Evolutionary conservation across 176 grass and related monocot species (phyloP), one percentile per base, ranked within the genome.

Genomic region (Cocos nucifera): DNA sequence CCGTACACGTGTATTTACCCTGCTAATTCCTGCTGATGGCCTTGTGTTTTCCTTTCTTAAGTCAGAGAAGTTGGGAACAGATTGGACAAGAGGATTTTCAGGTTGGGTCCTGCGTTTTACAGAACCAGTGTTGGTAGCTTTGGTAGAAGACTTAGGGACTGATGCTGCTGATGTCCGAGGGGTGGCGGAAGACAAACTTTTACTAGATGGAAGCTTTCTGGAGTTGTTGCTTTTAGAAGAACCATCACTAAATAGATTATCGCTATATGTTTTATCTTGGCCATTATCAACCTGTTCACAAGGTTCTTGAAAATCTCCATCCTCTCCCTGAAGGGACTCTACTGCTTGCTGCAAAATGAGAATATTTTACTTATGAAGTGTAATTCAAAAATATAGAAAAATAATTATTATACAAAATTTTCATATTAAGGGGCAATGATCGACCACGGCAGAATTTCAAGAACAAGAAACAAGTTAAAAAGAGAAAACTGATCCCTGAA

Each of bases 11-110:
- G 66, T 39, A 59, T 51, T 83, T 26, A 57, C 72, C 64, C 81
- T 90, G 62, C 79, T 81, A 51, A 62, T 63, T 62, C 67, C 87
- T 75, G 65, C 65, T 56, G 78, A 82, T 69, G 83, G 93, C 32
- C 75, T 98, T 60, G 87, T 85, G 80, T 93, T 98, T 93, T 93
- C 94, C 64, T 98, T 98, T 76, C 88, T 75, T 17, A 98, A 83
- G 60, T 98, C 88, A 4, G 76, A 69, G 61, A 98, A 93, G 79
- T 69, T 98, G 24, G 94, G 88, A 54, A 98, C 84, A 61, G 88
- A 93, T 53, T 93, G 88, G 25, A 74, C 88, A 52, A 92, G 79
- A 69, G 82, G 74, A 80, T 89, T 98, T 67, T 86, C 84, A 74
- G 65, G 50, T 73, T 51, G 62, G 66, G 68, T 79, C 67, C 71